Evolutionary conservation across 179 eudicot genomes (phyloP).

Genomic region (Spergularia azorica): DNA sequence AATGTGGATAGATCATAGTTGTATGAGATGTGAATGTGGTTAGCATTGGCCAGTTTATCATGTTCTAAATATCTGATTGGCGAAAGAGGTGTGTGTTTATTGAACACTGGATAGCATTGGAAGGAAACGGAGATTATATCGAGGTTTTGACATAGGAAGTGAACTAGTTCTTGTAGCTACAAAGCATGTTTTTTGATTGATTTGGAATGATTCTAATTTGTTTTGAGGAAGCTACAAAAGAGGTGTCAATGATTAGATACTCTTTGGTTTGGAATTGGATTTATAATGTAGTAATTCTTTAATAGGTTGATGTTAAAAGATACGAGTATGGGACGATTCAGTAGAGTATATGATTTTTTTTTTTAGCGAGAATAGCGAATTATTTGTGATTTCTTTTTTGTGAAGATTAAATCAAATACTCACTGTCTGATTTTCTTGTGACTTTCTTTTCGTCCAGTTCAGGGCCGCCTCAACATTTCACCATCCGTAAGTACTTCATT

Average conservation of each 20-base stretch:
- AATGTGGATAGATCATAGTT: no score
- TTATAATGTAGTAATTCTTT: no score
- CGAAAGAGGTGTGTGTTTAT: no score
- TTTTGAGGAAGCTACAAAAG: background rate
- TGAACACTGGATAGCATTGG: background rate
- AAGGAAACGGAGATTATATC: background rate
- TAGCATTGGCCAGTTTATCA: no score
- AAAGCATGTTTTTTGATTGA: background rate
- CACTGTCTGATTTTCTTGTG: slow-evolving; percentile 21
- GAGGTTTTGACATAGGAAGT: background rate
- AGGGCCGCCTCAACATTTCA: slow-evolving; percentile 63
- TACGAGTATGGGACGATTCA: background rate
- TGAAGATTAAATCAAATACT: slow-evolving; percentile 13
- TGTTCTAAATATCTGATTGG: no score
- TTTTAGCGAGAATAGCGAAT: background rate
- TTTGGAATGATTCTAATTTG: background rate
- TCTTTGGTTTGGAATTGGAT: no score
- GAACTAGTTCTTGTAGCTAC: background rate
- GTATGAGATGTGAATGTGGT: background rate
- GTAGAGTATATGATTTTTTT: background rate
- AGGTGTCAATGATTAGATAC: no score
- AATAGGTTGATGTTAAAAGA: background rate
- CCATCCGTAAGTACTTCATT: slow-evolving; percentile 66
- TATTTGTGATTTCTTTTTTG: background rate
- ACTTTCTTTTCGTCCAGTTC: slow-evolving; percentile 44